Base-by-base conservation (phyloP, 352 stramenopile species). In the Globisporangium yorkense region DNA sequence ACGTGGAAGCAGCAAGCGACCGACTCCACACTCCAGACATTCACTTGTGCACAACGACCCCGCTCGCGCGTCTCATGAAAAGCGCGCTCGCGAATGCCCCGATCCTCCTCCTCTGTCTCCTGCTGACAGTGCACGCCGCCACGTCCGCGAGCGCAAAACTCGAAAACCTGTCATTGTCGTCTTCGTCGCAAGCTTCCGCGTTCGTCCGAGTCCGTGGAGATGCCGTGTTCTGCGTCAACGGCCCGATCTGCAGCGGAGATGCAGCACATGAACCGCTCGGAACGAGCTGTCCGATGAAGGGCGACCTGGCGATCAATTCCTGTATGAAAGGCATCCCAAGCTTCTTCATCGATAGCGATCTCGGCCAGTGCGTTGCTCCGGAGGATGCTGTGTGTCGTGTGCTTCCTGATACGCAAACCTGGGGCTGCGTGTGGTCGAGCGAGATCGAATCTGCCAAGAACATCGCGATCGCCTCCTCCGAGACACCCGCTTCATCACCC, bases 181-280 rank as follows among this genome's bases (percentile, higher is more conserved):
- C 63, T 47, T 70, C 51, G 13, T 54, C 48, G 0, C 56, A 57
- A 45, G 56, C 57, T 0, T 52, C 40, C 16, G 40, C 35, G 3
- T 48, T 54, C 33, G 57, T 63, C 6, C 46, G 21, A 18, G 57
- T 57, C 6, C 40, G 21, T 21, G 56, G 49, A 9, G 74, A 81
- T 57, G 74, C 72, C 24, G 77, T 68, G 0, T 81, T 74, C 53
- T 74, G 69, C 51, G 58, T 81, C 33, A 44, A 61, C 46, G 74
- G 70, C 5, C 52, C 59, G 1, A 21, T 75, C 5, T 84, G 74
- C 58, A 67, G 59, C 29, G 71, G 74, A 20, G 50, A 60, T 3
- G 74, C 60, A 8, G 18, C 41, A 3, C 37, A 50, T 1, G 50
- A 63, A 20, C 74, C 71, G 1, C 46, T 54, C 33, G 71, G 74